Conservation (phyloP, 2,329 filamentous ascomycete species). For the Ambrosiella cleistominuta region DNA sequence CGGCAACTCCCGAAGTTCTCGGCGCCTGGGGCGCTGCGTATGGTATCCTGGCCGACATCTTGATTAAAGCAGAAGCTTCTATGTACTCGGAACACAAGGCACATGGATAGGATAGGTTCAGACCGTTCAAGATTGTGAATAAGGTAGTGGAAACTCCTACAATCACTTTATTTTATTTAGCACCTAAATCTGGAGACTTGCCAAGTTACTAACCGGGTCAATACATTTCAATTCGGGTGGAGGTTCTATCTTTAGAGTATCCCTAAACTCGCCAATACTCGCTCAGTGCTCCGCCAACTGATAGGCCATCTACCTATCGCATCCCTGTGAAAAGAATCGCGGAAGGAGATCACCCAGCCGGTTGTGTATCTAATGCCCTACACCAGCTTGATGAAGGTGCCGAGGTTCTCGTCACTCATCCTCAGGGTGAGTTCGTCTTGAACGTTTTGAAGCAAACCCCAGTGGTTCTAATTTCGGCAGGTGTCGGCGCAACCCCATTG, state of each 20-base stretch:
- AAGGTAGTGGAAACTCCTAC: not conserved
- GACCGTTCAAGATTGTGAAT: not conserved
- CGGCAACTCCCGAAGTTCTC: not conserved
- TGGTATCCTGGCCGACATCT: not conserved
- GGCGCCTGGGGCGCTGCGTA: not conserved
- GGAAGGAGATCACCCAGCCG: not conserved
- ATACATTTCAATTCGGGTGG: not conserved
- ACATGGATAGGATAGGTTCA: not conserved
- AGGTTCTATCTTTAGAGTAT: not conserved
- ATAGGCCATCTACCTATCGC: not conserved
- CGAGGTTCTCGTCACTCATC: not conserved
- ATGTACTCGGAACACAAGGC: not conserved
- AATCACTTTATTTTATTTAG: not conserved
- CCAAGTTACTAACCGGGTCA: not conserved
- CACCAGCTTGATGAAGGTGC: not conserved
- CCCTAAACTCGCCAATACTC: not conserved
- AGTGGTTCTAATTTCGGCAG: not conserved
- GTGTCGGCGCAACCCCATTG: not conserved
- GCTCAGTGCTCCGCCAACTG: not conserved
- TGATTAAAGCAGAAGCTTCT: not conserved
- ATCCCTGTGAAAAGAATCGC: not conserved
- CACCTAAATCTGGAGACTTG: not conserved
- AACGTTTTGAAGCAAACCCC: not conserved
- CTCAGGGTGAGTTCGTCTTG: not conserved
- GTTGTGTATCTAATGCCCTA: not conserved